phyloP scores from a whole-genome alignment of 2,329 filamentous ascomycete species.

The Pseudogymnoascus verrucosus region DNA sequence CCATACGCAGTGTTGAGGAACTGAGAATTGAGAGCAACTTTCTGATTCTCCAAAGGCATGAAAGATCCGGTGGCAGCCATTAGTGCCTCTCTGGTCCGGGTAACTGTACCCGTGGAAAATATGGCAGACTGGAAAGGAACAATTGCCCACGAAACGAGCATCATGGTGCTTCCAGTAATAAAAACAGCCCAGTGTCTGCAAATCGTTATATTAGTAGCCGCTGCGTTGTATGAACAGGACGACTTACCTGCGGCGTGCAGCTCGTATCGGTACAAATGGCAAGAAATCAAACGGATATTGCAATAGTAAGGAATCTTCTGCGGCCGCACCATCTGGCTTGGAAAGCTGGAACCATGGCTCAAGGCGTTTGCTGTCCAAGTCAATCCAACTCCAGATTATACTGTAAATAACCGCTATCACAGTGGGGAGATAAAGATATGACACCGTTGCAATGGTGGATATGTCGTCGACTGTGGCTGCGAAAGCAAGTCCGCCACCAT shows the following conservation, averaged over 20 bases:
- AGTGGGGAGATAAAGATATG: constrained; percentile 46
- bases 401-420: constrained; percentile 47
- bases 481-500: constrained; percentile 33
- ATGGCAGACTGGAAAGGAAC: constrained; percentile 50
- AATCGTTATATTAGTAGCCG: background rate
- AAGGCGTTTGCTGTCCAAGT: constrained; percentile 49
- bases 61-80: constrained; percentile 24
- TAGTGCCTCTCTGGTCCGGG: background rate
- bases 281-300: constrained; percentile 46
- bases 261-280: constrained; percentile 35
- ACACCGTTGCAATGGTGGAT: constrained; percentile 29
- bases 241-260: constrained; percentile 24
- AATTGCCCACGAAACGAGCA: constrained; percentile 46
- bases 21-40: constrained; percentile 25
- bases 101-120: constrained; percentile 35
- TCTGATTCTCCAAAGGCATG: constrained; percentile 26
- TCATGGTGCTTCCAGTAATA: constrained; percentile 37
- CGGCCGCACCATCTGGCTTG: constrained; percentile 34
- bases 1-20: constrained; percentile 40
- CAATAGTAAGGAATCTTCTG: constrained; percentile 40
- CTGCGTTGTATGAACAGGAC: background rate
- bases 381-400: constrained; percentile 51
- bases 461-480: constrained; percentile 27
- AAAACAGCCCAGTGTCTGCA: constrained; percentile 47
- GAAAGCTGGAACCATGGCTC: constrained; percentile 55